Conservation (phyloP, 495 filamentous ascomycete species). For the Thozetella sp. region DNA sequence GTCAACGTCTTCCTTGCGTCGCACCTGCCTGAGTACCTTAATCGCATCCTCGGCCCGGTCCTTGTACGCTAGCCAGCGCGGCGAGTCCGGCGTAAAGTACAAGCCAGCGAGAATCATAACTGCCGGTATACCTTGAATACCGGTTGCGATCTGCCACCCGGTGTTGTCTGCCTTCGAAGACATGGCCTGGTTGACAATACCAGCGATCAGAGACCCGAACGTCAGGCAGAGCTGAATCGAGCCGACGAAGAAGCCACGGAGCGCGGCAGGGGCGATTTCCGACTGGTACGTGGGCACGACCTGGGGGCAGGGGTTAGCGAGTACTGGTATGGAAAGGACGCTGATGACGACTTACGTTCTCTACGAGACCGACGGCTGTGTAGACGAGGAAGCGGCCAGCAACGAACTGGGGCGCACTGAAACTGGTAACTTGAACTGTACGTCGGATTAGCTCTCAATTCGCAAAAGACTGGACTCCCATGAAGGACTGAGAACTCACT, state of each 20-base stretch:
- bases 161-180: neutral
- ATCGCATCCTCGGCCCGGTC: neutral
- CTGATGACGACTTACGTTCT: neutral
- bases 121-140: neutral
- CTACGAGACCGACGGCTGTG: neutral
- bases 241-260: slow-evolving; percentile 42
- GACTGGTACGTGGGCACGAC: slow-evolving; percentile 38
- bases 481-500: neutral
- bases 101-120: neutral
- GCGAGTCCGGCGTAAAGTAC: neutral
- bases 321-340: too few species aligned
- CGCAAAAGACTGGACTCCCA: too few species aligned
- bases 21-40: neutral
- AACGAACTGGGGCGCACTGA: neutral
- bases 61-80: neutral
- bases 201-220: neutral
- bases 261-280: slow-evolving; percentile 51
- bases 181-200: neutral
- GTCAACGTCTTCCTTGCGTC: neutral
- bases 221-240: neutral
- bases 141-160: neutral
- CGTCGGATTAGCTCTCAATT: neutral
- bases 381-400: neutral
- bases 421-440: neutral
- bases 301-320: too few species aligned